Conservation (phyloP, 163 green algal genomes). For the Volvox carteri region DNA sequence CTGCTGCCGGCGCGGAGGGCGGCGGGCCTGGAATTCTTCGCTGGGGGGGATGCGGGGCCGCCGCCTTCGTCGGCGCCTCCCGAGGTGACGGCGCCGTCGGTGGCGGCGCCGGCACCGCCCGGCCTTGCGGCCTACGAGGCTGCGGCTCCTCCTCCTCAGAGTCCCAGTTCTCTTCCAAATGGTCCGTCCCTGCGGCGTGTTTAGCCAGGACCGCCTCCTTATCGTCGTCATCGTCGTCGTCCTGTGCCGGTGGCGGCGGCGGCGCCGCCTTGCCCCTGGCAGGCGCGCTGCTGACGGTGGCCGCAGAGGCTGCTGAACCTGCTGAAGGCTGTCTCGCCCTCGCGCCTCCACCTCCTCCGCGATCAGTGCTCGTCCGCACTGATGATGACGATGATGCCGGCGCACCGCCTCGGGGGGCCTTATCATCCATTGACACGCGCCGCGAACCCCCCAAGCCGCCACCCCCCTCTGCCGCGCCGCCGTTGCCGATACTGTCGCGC, state of each 20-base stretch:
- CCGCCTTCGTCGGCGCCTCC: neutral
- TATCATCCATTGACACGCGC: neutral
- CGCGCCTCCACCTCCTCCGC: too few relatives aligned
- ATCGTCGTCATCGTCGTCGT: neutral
- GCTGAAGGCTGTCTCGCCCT: too few relatives aligned
- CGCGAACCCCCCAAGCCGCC: neutral
- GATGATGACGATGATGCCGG: neutral
- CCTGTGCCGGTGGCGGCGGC: neutral
- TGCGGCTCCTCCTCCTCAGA: conserved; percentile 35
- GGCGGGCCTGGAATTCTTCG: conserved; percentile 4
- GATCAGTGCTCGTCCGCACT: neutral
- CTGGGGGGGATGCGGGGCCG: neutral
- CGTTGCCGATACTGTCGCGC: neutral
- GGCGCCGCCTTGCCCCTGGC: neutral
- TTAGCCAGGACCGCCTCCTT: conserved; percentile 22
- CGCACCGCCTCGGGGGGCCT: neutral
- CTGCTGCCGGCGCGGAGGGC: neutral
- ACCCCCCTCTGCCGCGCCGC: neutral
- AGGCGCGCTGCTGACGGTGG: too few relatives aligned
- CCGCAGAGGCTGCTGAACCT: too few relatives aligned
- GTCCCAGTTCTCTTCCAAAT: conserved; percentile 53
- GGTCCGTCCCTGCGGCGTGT: conserved; percentile 49
- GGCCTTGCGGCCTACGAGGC: neutral
- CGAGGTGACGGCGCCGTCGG: neutral
- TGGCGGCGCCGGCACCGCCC: neutral